A percentile compares a stretch with the other conserved stretches of the same genome.
Conservation (phyloP, 2,329 filamentous ascomycete genomes). For the Elsinoe arachidis region DNA sequence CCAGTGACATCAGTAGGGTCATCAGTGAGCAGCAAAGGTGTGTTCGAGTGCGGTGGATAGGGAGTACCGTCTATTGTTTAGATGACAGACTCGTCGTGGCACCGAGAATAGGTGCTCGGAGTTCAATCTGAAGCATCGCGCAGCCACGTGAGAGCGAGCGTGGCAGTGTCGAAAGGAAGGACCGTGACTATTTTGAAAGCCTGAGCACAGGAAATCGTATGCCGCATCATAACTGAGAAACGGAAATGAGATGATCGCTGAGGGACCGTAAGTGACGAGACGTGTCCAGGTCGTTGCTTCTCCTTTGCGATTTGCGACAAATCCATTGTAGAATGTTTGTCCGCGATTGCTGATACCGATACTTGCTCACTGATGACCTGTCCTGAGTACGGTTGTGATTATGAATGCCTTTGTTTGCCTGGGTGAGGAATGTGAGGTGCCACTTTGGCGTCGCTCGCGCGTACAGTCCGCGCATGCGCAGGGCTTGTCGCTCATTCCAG, state of each 20-base stretch:
- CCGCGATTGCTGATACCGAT: not conserved
- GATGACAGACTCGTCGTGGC: too few species aligned
- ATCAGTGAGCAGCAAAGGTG: constrained; percentile 18
- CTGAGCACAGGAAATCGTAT: too few species aligned
- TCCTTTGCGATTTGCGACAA: too few species aligned
- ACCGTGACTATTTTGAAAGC: too few species aligned
- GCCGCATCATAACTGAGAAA: too few species aligned
- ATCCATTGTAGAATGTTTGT: not conserved
- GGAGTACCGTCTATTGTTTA: too few species aligned
- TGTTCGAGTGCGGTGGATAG: not conserved
- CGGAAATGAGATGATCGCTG: too few species aligned
- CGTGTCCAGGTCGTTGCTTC: not conserved
- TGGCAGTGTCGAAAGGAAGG: too few species aligned
- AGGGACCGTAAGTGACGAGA: not conserved
- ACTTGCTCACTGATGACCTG: constrained; percentile 45
- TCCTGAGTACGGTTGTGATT: constrained; percentile 8
- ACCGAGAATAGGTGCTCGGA: too few species aligned
- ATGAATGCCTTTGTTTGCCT: constrained; percentile 7
- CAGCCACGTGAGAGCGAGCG: too few species aligned
- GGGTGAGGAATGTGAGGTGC: not conserved
- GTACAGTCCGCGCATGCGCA: not conserved
- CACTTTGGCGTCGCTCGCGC: not conserved
- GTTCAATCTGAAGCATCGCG: too few species aligned
- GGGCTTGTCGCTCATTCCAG: constrained; percentile 1
- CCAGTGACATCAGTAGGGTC: constrained; percentile 6